A percentile compares a stretch with the other conserved stretches of the same genome.
Conservation (phyloP, 352 stramenopile genomes). For the Pythium rishiriense region DNA sequence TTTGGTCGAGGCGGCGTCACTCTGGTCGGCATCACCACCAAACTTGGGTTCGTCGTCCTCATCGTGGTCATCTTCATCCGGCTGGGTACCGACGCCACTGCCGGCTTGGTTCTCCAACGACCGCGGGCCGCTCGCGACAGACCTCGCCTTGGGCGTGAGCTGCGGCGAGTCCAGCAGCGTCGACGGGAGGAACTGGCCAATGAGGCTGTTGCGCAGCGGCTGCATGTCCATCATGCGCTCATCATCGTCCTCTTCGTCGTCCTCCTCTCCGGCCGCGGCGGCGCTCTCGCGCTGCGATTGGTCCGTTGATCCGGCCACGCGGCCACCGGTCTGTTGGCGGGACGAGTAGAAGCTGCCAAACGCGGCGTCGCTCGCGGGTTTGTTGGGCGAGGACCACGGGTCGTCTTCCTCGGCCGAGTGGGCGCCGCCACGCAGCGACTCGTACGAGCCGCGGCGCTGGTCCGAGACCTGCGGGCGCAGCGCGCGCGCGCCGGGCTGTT, state of each 20-base stretch:
- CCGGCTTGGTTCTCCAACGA: constrained; percentile 16
- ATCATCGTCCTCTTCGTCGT: constrained; percentile 46
- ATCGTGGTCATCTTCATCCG: constrained; percentile 23
- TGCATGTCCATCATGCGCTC: constrained; percentile 58
- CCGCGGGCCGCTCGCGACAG: background rate
- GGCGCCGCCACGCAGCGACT: constrained; percentile 10
- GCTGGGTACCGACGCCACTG: constrained; percentile 33
- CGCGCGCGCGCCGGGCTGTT: constrained; percentile 1
- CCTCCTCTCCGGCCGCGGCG: constrained; percentile 24
- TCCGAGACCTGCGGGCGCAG: background rate
- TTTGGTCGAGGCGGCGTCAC: background rate
- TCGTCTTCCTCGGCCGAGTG: constrained; percentile 27
- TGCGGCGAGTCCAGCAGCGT: constrained; percentile 80
- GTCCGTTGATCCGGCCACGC: background rate
- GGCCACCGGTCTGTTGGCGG: constrained; percentile 12
- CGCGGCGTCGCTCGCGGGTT: constrained; percentile 20
- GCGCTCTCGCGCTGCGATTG: background rate
- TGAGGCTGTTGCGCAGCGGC: constrained; percentile 65
- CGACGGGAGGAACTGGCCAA: constrained; percentile 80
- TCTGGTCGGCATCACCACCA: background rate
- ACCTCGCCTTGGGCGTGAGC: constrained; percentile 58
- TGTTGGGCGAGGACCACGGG: constrained; percentile 33
- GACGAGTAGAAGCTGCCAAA: constrained; percentile 71
- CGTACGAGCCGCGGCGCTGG: constrained; percentile 24
- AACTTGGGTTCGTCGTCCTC: constrained; percentile 5